phyloP scores from a whole-genome alignment of 176 grass and related monocot species.

The Raddia guianensis region DNA sequence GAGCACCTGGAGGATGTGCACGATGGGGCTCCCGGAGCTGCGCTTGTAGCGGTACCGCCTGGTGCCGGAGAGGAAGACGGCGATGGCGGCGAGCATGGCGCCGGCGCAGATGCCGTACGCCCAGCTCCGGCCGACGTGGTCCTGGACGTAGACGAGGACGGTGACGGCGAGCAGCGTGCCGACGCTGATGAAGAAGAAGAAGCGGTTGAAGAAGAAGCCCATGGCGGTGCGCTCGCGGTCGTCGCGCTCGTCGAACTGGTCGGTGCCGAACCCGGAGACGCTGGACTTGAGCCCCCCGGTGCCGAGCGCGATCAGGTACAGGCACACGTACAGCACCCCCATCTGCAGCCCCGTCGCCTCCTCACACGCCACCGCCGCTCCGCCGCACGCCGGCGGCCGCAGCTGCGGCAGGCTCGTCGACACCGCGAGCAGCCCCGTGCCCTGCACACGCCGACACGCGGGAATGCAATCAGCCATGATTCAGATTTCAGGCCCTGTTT shows the following conservation, averaged over 20 bases:
- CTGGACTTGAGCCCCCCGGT: constrained; percentile 88
- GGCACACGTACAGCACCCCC: constrained; percentile 67
- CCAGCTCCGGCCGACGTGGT: constrained; percentile 80
- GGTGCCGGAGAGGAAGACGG: constrained; percentile 64
- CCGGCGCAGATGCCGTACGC: constrained; percentile 76
- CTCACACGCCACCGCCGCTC: constrained; percentile 39
- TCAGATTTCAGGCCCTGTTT: no score
- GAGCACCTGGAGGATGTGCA: constrained; percentile 82
- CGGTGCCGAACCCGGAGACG: constrained; percentile 82
- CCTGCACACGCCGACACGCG: constrained; percentile 30
- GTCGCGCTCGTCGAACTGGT: constrained; percentile 88
- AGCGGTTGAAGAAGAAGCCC: constrained; percentile 80
- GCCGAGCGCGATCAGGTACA: constrained; percentile 76
- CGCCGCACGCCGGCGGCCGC: constrained; percentile 55
- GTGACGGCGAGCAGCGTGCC: constrained; percentile 79
- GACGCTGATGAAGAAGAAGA: constrained; percentile 79
- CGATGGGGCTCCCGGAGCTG: constrained; percentile 66
- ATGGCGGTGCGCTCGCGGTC: constrained; percentile 61
- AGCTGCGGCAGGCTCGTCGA: constrained; percentile 58
- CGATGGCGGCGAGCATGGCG: constrained; percentile 65
- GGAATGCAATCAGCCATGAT: no score
- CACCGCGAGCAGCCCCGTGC: constrained; percentile 62
- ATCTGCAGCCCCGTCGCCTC: constrained; percentile 61
- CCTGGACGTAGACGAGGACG: constrained; percentile 83
- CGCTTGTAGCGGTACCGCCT: constrained; percentile 76